Conservation (phyloP, 192 early-diverging fungal genomes). For the Coemansia sp. region DNA sequence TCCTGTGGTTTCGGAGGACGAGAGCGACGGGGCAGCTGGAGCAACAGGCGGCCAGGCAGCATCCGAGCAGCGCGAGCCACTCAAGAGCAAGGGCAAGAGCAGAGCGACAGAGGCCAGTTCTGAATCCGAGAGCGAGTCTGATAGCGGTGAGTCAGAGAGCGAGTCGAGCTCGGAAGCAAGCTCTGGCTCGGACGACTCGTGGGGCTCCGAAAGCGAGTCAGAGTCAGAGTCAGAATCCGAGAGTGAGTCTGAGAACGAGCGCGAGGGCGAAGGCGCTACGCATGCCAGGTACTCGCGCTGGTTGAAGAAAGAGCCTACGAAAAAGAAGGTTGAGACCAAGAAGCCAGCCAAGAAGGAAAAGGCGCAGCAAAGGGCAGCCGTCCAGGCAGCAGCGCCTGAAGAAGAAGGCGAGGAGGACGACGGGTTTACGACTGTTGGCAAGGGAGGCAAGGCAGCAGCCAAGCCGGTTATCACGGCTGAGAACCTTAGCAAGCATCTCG, state of each 20-base stretch:
- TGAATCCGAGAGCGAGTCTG: slow-evolving; percentile 2
- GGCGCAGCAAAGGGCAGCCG: slow-evolving; percentile 16
- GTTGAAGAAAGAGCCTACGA: slow-evolving; percentile 49
- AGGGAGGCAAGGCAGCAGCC: slow-evolving; percentile 64
- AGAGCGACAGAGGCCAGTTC: slow-evolving; percentile 9
- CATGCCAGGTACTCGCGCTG: slow-evolving; percentile 42
- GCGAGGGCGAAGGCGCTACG: slow-evolving; percentile 10
- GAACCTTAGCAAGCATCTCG: slow-evolving; percentile 82
- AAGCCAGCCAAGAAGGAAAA: slow-evolving; percentile 46
- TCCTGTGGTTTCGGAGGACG: slow-evolving; percentile 44
- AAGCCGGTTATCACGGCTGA: slow-evolving; percentile 64
- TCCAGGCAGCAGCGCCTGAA: slow-evolving; percentile 19
- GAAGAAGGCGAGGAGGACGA: slow-evolving; percentile 57
- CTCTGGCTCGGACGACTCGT: slow-evolving; percentile 31
- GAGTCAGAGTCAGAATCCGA: slow-evolving; percentile 36
- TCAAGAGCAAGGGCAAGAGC: slow-evolving; percentile 12
- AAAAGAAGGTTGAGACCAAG: slow-evolving; percentile 21
- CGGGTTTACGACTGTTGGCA: slow-evolving; percentile 70
- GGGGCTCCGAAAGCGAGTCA: slow-evolving; percentile 22
- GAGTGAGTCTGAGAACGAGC: slow-evolving; percentile 19
- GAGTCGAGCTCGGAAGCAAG: slow-evolving; percentile 14
- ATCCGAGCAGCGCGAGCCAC: not conserved
- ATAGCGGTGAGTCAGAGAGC: slow-evolving; percentile 1
- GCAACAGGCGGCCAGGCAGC: slow-evolving; percentile 20
- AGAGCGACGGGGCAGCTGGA: slow-evolving; percentile 6